phyloP scores from a whole-genome alignment of 495 filamentous ascomycete species.

The Talaromyces liani region DNA sequence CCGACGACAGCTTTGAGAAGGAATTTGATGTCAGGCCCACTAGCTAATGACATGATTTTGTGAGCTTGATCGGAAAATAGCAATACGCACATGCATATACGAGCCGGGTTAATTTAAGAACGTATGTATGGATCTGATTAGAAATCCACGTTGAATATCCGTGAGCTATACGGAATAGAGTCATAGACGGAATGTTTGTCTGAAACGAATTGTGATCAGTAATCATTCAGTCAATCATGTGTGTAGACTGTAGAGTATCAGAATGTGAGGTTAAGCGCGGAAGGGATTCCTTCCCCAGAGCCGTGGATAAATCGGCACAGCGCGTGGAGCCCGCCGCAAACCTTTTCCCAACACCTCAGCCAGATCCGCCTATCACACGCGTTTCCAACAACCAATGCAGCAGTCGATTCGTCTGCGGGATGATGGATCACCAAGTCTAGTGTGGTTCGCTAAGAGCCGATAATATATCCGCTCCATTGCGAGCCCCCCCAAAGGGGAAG shows the following conservation, averaged over 20 bases:
- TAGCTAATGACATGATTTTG: no score
- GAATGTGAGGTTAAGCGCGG: background rate
- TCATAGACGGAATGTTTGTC: no score
- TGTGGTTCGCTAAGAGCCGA: background rate
- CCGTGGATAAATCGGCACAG: conserved; percentile 20
- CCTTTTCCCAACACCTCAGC: background rate
- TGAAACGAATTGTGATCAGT: no score
- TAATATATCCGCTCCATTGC: background rate
- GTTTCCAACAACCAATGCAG: background rate
- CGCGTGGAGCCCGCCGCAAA: background rate
- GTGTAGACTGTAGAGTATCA: background rate
- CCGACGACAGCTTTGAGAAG: no score
- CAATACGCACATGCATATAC: no score
- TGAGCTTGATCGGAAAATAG: no score
- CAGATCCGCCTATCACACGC: background rate
- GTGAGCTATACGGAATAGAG: no score
- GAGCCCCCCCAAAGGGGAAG: background rate
- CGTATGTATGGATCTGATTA: no score
- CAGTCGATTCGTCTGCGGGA: background rate
- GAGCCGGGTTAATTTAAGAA: no score
- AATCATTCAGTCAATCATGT: no score
- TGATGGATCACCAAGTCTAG: background rate
- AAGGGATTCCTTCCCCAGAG: background rate
- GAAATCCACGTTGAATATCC: no score
- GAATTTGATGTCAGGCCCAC: no score